Evolutionary conservation across 179 eudicot genomes (phyloP).

Genomic region (Corrigiola litoralis): DNA sequence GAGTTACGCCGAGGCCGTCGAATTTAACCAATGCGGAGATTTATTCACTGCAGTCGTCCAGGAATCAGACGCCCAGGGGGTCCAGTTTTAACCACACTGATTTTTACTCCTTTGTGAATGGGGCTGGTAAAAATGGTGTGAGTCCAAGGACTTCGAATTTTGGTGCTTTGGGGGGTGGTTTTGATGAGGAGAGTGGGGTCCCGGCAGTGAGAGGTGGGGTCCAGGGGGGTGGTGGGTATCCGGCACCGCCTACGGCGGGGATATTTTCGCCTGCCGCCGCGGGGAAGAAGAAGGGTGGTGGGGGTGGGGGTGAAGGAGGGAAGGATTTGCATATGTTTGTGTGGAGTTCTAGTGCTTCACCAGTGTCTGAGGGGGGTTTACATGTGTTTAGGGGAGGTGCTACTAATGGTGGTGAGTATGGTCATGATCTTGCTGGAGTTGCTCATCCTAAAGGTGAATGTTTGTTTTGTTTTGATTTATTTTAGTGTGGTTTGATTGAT

Average conservation of each 20-base stretch:
- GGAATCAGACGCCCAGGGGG: constrained; percentile 89
- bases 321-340: constrained; percentile 95
- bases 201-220: constrained; percentile 1
- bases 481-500: neutral
- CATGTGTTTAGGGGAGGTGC: constrained; percentile 76
- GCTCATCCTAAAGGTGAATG: constrained; percentile 55
- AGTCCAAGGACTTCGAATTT: constrained; percentile 61
- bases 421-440: constrained; percentile 33
- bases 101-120: constrained; percentile 64
- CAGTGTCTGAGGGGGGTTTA: constrained; percentile 51
- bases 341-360: constrained; percentile 92
- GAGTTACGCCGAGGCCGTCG: constrained; percentile 65
- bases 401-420: constrained; percentile 38
- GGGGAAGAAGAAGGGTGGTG: constrained; percentile 32
- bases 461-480: constrained; percentile 35
- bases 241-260: constrained; percentile 65
- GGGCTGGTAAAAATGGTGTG: constrained; percentile 13
- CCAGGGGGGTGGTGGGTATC: neutral
- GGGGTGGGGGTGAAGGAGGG: constrained; percentile 44
- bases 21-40: constrained; percentile 90
- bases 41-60: constrained; percentile 70
- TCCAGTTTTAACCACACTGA: constrained; percentile 82
- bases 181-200: neutral
- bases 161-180: constrained; percentile 43
- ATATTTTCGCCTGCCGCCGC: constrained; percentile 60